Conservation (phyloP, 2,329 filamentous ascomycete species). For the Fusarium liriodendri region DNA sequence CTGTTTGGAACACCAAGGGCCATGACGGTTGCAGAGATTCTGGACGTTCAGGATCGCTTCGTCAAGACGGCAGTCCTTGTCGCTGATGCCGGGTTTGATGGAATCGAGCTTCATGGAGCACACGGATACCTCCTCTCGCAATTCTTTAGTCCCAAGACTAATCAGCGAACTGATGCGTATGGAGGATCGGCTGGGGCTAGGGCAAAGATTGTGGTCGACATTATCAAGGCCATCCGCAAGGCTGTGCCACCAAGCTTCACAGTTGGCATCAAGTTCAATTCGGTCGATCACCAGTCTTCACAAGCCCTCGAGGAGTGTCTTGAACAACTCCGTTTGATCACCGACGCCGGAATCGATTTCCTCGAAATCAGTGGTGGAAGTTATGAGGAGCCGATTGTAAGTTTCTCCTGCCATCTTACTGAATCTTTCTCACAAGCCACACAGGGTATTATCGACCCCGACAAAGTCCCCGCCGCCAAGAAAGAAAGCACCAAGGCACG, state of each 20-base stretch:
- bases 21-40: not conserved
- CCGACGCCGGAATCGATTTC: not conserved
- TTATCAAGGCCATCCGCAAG: not conserved
- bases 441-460: not conserved
- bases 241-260: not conserved
- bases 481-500: not conserved
- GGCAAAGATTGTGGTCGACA: not conserved
- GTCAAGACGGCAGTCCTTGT: not conserved
- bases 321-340: not conserved
- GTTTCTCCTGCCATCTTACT: not conserved
- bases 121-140: conserved; percentile 2
- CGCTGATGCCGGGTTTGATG: not conserved
- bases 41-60: not conserved
- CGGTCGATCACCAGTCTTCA: not conserved
- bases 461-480: not conserved
- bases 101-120: not conserved
- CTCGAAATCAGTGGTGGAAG: conserved; percentile 6
- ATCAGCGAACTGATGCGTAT: not conserved
- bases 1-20: not conserved
- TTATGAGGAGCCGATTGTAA: not conserved
- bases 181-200: not conserved
- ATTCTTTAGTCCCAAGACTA: not conserved
- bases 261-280: not conserved
- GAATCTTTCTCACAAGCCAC: not conserved
- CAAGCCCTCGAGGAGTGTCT: not conserved